Evolutionary conservation across 2,329 filamentous ascomycete species (phyloP), one percentile per base, ranked within the genome.

Genomic region (Penicillium glabrum): DNA sequence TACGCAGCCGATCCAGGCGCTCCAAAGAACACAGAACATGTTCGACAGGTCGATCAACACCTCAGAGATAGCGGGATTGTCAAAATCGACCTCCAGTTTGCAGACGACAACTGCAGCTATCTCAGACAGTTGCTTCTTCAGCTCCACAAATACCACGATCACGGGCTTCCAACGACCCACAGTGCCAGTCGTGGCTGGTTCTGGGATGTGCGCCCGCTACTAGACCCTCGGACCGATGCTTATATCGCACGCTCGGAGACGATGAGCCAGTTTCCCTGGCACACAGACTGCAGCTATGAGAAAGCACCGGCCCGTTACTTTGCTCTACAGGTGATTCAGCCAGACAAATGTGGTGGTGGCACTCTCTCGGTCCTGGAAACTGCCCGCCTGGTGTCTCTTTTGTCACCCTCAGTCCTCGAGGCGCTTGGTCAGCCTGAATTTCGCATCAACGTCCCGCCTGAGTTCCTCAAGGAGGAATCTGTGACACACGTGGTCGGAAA

Each of bases 261-360:
- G 1, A 77, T 77, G 73, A 56, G 67, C 0, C 61, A 72, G 1
- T 79, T 79, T 31, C 70, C 75, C 0, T 79, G 77, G 77, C 77
- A 79, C 45, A 79, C 74, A 0, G 76, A 79, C 45, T 79, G 77
- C 61, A 76, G 74, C 57, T 79, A 79, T 45, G 77, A 79, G 46
- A 53, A 69, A 0, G 54, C 57, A 1, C 66, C 73, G 0, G 75
- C 77, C 2, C 53, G 72, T 3, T 78, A 69, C 33, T 78, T 79
- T 51, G 77, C 75, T 0, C 69, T 79, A 0, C 76, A 79, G 19
- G 74, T 79, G 0, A 67, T 79, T 0, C 75, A 72, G n/a, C 69
- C 72, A 19, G 77, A 79, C 57, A 66, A 69, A 0, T 70, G 51
- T n/a, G 75, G 77, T 1, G 75, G 51, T 21, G 51, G 51, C 3